Percentiles rank a stretch among this genome's conserved stretches.
Conservation (phyloP, 2,329 filamentous ascomycete genomes). For the Ilyonectria mors-panacis region DNA sequence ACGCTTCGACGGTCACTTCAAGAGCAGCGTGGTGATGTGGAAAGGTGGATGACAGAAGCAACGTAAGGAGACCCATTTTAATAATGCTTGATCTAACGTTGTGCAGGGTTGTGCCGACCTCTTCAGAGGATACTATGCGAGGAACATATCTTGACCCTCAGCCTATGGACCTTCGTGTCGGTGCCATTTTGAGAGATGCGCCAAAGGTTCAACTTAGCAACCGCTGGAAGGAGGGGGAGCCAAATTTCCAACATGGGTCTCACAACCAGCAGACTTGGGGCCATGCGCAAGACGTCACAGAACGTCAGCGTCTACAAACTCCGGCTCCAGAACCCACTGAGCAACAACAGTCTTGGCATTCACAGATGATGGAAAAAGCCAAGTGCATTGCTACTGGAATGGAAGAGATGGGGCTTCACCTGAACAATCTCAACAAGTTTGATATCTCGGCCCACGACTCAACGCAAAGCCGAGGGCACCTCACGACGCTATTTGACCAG, state of each 20-base stretch:
- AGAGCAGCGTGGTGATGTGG: constrained; percentile 11
- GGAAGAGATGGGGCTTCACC: constrained; percentile 19
- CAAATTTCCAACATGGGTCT: background rate
- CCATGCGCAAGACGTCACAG: background rate
- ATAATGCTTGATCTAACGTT: constrained; percentile 3
- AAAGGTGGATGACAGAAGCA: constrained; percentile 12
- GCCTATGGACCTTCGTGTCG: background rate
- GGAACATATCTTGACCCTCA: background rate
- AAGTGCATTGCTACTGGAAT: constrained; percentile 6
- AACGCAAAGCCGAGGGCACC: constrained; percentile 3
- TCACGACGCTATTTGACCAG: constrained; percentile 8
- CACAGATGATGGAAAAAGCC: constrained; percentile 21
- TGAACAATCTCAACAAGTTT: constrained; percentile 8
- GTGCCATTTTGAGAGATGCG: constrained; percentile 3
- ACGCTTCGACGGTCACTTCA: constrained; percentile 7
- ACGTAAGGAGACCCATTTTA: constrained; percentile 7
- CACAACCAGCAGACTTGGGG: background rate
- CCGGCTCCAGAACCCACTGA: too few relatives aligned
- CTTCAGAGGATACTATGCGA: background rate
- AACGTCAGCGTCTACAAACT: background rate
- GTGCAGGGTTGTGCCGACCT: constrained; percentile 2
- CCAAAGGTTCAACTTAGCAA: background rate
- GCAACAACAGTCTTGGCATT: background rate
- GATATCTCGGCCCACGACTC: background rate
- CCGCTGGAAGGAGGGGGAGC: background rate